Evolutionary conservation across 768 basidiomycete species (phyloP), one percentile per base, ranked within the genome.

Genomic region (Lyophyllum atratum): DNA sequence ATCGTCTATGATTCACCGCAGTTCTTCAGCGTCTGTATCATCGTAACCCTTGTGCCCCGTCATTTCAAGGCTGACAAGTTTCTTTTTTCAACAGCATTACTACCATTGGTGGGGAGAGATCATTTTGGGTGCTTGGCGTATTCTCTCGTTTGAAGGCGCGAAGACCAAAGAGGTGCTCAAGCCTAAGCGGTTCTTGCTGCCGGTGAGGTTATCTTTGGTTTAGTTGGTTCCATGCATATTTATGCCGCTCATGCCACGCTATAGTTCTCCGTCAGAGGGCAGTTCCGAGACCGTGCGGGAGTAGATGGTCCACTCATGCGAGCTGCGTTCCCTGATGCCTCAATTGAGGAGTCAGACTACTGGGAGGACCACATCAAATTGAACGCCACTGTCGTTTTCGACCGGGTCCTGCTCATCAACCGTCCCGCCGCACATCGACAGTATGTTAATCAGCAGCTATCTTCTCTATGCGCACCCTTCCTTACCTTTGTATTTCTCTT

Each of bases 301-400:
- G 77, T 91, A 64, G 83, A 88, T 64, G 77, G 81, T 21, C 85
- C 84, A 49, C 75, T 90, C 58, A 75, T 91, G 57, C 83, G 85
- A 24, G 80, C 84, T 8, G 83, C 82, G 0, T 90, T 89, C 68
- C 88, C 88, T 1, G 72, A 70, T 19, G 64, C 82, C 8, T 69
- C 84, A 1, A 80, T 90, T 24, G 86, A 90, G 61, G 73, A 78
- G 28, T 72, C 78, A 10, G 72, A 74, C 26, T 85, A 88, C 62
- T 92, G 90, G 86, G 55, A 74, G 7, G 89, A 90, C 68, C 75
- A 88, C 22, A 72, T 77, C 19, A 64, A 58, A 28, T 58, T 75
- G 29, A 65, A 71, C 29, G 68, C 68, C 24, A 85, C 84, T 15
- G 82, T 84, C 71, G 76, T 85, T 50, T 87, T 90, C 63, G 82